Conservation (phyloP, 2,329 filamentous ascomycete species). For the Aspergillus terreus region DNA sequence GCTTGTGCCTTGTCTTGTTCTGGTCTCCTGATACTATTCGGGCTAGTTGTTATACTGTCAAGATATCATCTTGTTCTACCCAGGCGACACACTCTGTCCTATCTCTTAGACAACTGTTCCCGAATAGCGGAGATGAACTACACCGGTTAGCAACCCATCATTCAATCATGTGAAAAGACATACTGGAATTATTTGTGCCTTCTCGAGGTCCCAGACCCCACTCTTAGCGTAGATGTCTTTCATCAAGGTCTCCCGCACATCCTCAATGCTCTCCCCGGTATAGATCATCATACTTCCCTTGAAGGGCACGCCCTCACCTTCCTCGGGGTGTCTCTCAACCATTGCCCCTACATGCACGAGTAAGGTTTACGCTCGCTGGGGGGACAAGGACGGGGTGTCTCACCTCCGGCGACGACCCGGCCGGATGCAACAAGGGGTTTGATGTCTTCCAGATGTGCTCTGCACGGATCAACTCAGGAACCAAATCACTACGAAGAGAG, state of each 20-base stretch:
- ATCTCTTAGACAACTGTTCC: neutral
- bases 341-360: slow-evolving; percentile 11
- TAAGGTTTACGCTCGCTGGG: neutral
- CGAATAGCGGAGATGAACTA: neutral
- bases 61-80: too few relatives aligned
- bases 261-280: slow-evolving; percentile 12
- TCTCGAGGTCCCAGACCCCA: slow-evolving; percentile 19
- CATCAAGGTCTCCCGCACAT: slow-evolving; percentile 12
- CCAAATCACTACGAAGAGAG: neutral
- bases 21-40: too few relatives aligned
- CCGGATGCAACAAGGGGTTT: slow-evolving; percentile 13
- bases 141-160: neutral
- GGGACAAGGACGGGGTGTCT: neutral
- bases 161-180: neutral
- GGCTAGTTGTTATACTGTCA: too few relatives aligned
- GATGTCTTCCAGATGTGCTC: slow-evolving; percentile 11
- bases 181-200: slow-evolving; percentile 14
- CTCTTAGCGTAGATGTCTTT: slow-evolving; percentile 16
- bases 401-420: slow-evolving; percentile 14
- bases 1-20: too few relatives aligned
- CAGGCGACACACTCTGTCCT: too few relatives aligned
- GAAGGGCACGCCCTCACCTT: slow-evolving; percentile 10
- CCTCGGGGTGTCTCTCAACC: slow-evolving; percentile 9
- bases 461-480: neutral
- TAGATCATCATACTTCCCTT: slow-evolving; percentile 18